These are phyloP conservation scores for Onygenales sp. DNA, from an alignment of 2,329 filamentous ascomycete species.

Conservation along the genomic window DNA sequence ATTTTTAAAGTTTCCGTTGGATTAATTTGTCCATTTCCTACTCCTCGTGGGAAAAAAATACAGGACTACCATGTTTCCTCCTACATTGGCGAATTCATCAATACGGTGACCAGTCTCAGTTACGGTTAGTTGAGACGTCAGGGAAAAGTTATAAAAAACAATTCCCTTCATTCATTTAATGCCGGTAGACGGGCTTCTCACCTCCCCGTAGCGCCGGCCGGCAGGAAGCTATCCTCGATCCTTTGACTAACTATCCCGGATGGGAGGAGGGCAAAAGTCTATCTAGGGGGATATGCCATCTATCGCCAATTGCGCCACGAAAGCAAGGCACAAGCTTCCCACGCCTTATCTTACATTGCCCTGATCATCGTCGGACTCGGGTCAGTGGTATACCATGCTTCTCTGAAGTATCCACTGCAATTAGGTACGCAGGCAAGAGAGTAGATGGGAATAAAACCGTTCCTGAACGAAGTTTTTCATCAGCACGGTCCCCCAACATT, in stretches of 20 bases:
- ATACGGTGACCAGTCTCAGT: conserved; percentile 17
- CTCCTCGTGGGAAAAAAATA: background rate
- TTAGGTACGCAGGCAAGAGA: conserved; percentile 4
- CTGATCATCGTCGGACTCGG: conserved; percentile 17
- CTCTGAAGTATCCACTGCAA: conserved; percentile 15
- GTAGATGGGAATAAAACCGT: too few species aligned
- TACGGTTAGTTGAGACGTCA: conserved; percentile 8
- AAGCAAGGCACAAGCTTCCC: conserved; percentile 9
- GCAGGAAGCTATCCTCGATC: too few species aligned
- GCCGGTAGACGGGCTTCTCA: background rate
- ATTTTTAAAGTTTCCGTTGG: too few species aligned
- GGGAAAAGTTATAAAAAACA: background rate
- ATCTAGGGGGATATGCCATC: conserved; percentile 7
- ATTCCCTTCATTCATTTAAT: background rate
- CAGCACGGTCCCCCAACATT: too few species aligned
- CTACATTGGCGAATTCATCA: conserved; percentile 17
- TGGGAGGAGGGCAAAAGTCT: conserved; percentile 1
- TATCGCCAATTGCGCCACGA: conserved; percentile 9
- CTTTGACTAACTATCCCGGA: background rate
- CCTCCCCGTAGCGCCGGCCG: background rate
- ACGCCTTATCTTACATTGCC: conserved; percentile 12
- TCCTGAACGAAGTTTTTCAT: too few species aligned
- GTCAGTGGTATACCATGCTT: conserved; percentile 16
- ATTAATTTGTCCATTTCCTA: too few species aligned
- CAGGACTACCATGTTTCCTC: conserved; percentile 17